A percentile compares a stretch with the other conserved stretches of the same genome.
Conservation (phyloP, 306 rosid genomes). For the Lupinus albus region DNA sequence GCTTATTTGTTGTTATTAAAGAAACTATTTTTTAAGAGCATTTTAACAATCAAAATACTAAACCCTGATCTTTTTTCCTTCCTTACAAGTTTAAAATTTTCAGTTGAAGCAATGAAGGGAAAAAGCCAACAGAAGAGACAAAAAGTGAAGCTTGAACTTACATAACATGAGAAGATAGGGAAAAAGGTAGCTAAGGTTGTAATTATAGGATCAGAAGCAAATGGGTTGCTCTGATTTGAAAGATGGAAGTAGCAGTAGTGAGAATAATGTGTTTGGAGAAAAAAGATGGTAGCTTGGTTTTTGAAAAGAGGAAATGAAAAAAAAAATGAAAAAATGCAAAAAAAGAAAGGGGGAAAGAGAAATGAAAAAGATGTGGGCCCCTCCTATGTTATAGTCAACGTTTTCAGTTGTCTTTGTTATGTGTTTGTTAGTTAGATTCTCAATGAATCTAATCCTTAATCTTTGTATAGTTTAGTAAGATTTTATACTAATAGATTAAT, state of each 20-base stretch:
- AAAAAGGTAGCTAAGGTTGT: background rate
- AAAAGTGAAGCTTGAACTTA: constrained; percentile 53
- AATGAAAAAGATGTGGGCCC: too few relatives aligned
- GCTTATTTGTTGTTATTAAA: constrained; percentile 14
- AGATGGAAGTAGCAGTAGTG: constrained; percentile 17
- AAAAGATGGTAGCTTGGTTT: constrained; percentile 44
- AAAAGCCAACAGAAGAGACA: constrained; percentile 38
- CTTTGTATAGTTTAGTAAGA: too few relatives aligned
- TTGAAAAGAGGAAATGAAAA: too few relatives aligned
- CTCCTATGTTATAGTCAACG: constrained; percentile 28
- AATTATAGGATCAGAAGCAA: constrained; percentile 62
- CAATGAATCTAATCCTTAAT: too few relatives aligned
- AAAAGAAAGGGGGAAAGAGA: constrained; percentile 23
- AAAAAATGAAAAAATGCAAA: too few relatives aligned
- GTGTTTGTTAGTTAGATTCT: too few relatives aligned
- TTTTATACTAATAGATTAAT: too few relatives aligned
- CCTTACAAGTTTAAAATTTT: too few relatives aligned
- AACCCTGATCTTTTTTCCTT: too few relatives aligned
- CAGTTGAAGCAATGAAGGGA: constrained; percentile 31
- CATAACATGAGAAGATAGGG: constrained; percentile 49
- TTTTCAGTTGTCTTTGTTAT: constrained; percentile 30
- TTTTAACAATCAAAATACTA: constrained; percentile 30
- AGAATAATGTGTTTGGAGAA: background rate
- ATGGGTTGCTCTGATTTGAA: constrained; percentile 17
- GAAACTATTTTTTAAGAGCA: background rate